These are phyloP conservation scores for Patellifolia procumbens DNA, from an alignment of 179 eudicot genomes.

Conservation along the genomic window DNA sequence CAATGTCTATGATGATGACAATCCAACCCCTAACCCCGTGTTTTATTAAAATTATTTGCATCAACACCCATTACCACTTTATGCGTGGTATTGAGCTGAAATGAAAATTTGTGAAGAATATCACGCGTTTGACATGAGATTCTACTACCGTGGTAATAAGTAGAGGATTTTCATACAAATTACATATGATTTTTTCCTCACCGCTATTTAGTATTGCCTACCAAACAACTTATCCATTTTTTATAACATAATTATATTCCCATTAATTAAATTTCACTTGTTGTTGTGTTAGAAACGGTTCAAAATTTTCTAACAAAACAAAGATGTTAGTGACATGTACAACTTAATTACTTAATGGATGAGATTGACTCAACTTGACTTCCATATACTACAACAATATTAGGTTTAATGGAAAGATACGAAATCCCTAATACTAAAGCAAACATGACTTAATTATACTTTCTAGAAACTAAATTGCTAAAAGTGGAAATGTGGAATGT, in stretches of 20 bases:
- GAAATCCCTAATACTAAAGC: neutral
- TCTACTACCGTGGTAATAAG: too few relatives aligned
- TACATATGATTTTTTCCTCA: too few relatives aligned
- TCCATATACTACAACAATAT: neutral
- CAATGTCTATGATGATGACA: too few relatives aligned
- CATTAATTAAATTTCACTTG: neutral
- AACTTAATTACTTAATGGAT: neutral
- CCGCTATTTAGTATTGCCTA: too few relatives aligned
- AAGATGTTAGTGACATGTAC: neutral
- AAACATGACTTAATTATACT: neutral
- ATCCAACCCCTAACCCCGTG: too few relatives aligned
- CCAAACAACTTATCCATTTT: too few relatives aligned
- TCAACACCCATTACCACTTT: too few relatives aligned
- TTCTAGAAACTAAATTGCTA: neutral
- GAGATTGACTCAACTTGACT: neutral
- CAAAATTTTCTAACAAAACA: neutral
- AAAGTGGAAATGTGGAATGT: constrained; percentile 15
- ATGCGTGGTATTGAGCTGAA: too few relatives aligned
- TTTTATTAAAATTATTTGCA: too few relatives aligned
- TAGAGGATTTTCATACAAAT: too few relatives aligned
- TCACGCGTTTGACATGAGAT: too few relatives aligned
- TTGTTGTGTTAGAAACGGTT: neutral
- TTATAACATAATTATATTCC: neutral
- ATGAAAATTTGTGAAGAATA: too few relatives aligned
- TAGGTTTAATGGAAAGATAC: neutral